Conservation (phyloP, 148 eudicot genomes). For the Persicaria tinctoria region DNA sequence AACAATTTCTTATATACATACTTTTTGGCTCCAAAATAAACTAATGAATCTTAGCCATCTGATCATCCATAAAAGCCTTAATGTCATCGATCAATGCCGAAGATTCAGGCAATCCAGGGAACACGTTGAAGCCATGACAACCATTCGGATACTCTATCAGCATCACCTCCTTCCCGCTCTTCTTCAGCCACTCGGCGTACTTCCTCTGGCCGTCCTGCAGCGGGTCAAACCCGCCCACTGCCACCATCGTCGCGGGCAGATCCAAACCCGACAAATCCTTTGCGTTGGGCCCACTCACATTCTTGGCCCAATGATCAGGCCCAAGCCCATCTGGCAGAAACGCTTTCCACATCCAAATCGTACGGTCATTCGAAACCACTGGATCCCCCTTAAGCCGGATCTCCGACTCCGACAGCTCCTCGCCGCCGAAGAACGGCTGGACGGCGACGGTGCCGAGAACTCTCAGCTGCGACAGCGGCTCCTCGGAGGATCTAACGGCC, state of each 20-base stretch:
- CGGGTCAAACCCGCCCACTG: slow-evolving; percentile 17
- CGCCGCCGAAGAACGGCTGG: slow-evolving; percentile 45
- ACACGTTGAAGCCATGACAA: slow-evolving; percentile 18
- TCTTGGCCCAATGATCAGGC: slow-evolving; percentile 26
- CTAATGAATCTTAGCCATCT: not conserved
- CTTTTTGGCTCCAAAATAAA: too few relatives aligned
- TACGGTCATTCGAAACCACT: slow-evolving; percentile 4
- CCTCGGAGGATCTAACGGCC: not conserved
- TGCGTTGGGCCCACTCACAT: slow-evolving; percentile 29
- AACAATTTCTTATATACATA: too few relatives aligned
- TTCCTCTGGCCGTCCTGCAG: slow-evolving; percentile 16
- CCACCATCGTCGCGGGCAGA: slow-evolving; percentile 28
- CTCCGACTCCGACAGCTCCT: slow-evolving; percentile 29
- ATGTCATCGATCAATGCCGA: slow-evolving; percentile 13
- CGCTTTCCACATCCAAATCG: slow-evolving; percentile 34
- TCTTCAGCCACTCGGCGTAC: slow-evolving; percentile 19
- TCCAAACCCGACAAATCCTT: slow-evolving; percentile 24
- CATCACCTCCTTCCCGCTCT: slow-evolving; percentile 19
- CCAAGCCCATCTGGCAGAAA: slow-evolving; percentile 25
- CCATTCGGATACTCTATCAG: slow-evolving; percentile 17
- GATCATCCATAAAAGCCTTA: not conserved
- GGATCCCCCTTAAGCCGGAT: slow-evolving; percentile 13
- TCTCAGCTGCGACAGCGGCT: not conserved
- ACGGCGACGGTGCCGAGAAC: slow-evolving; percentile 26
- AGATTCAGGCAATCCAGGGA: slow-evolving; percentile 19